Percentiles rank a stretch among this genome's conserved stretches.
Evolutionary conservation across 2,329 filamentous ascomycete genomes (phyloP).

Genomic region (Diaporthe sp.): DNA sequence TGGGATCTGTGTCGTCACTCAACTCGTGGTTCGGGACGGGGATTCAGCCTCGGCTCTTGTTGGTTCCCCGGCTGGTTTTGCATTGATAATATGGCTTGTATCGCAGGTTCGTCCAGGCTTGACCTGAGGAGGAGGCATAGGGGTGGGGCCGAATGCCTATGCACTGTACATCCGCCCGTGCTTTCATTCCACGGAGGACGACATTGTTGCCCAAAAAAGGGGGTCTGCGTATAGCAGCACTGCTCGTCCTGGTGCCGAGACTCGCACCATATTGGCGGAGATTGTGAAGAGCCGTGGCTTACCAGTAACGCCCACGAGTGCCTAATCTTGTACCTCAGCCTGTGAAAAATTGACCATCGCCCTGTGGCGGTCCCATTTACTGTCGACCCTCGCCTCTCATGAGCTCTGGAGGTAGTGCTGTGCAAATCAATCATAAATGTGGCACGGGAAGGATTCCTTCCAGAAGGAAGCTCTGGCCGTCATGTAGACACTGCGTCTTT

Average conservation of each 20-base stretch:
- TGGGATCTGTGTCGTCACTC: neutral
- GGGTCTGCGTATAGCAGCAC: constrained; percentile 26
- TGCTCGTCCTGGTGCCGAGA: neutral
- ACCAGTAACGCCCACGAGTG: neutral
- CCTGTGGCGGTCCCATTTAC: neutral
- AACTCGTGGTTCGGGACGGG: neutral
- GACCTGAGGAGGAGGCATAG: constrained; percentile 3
- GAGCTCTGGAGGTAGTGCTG: neutral
- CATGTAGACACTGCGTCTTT: constrained; percentile 21
- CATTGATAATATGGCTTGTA: constrained; percentile 1
- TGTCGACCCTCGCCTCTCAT: neutral
- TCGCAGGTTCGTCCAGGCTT: constrained; percentile 30
- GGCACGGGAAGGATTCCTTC: constrained; percentile 16
- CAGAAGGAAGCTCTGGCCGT: constrained; percentile 36
- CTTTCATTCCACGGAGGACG: neutral
- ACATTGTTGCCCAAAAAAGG: neutral
- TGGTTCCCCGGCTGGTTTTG: neutral
- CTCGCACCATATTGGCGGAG: neutral
- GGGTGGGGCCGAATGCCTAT: constrained; percentile 20
- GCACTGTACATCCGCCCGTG: constrained; percentile 22
- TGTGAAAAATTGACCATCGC: neutral
- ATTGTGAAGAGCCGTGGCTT: neutral
- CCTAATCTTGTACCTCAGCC: neutral
- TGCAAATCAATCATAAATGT: neutral
- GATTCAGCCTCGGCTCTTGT: neutral